A percentile compares a stretch with the other conserved stretches of the same genome.
Evolutionary conservation across 1,139 yeast genomes (phyloP).

Genomic region (Kluyveromyces marxianus): DNA sequence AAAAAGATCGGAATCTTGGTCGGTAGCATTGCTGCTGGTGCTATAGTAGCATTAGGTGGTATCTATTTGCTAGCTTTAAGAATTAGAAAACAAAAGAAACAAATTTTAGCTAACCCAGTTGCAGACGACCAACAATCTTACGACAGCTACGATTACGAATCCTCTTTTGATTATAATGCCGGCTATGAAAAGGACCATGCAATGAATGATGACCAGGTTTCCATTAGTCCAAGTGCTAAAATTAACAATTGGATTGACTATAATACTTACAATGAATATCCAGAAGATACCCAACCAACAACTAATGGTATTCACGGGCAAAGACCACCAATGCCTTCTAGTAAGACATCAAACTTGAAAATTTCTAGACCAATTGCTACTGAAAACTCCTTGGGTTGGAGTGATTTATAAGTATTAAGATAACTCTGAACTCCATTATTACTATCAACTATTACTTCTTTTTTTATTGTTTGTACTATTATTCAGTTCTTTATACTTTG

Average conservation of each 20-base stretch:
- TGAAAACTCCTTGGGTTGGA: slow-evolving; percentile 45
- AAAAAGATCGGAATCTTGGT: slow-evolving; percentile 52
- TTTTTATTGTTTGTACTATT: background rate
- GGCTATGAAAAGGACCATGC: background rate
- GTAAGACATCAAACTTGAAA: slow-evolving; percentile 10
- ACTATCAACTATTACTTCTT: background rate
- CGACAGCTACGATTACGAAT: slow-evolving; percentile 2
- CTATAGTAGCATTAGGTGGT: slow-evolving; percentile 47
- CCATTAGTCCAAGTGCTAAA: slow-evolving; percentile 22
- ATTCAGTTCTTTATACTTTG: too few relatives aligned
- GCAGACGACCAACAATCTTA: slow-evolving; percentile 1
- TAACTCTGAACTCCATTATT: too few relatives aligned
- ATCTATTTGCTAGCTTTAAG: slow-evolving; percentile 22
- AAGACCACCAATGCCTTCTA: slow-evolving; percentile 2
- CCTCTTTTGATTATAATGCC: slow-evolving; percentile 2
- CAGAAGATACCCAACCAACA: slow-evolving; percentile 7
- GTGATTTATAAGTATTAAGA: slow-evolving; percentile 17
- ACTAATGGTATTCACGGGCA: background rate
- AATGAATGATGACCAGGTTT: slow-evolving; percentile 2
- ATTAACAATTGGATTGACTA: slow-evolving; percentile 27
- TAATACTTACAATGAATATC: slow-evolving; percentile 15
- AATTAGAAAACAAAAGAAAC: slow-evolving; percentile 1
- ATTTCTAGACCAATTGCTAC: slow-evolving; percentile 43
- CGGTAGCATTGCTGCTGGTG: slow-evolving; percentile 59
- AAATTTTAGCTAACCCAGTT: background rate